Evolutionary conservation across 441 rosid genomes (phyloP), one percentile per base, ranked within the genome.

Genomic region (Arabidopsis hybrid): DNA sequence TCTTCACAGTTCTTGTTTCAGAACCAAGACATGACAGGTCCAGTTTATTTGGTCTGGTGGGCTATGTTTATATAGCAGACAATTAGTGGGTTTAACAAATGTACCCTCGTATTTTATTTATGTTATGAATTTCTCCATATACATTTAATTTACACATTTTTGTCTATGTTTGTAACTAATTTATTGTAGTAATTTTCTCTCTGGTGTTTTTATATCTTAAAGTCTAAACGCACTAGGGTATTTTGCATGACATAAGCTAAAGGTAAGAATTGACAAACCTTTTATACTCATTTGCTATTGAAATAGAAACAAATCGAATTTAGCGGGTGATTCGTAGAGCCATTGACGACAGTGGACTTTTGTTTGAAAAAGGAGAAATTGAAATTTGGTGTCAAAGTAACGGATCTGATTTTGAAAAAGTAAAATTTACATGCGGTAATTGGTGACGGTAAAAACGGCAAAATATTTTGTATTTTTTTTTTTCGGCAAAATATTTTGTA

Each of bases 1-100:
- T 71, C 2, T 16, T 58, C 16, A 52, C 16, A 21, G 67, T 65
- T 58, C 63, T 63, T 52, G 76, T 77, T 58, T 71, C 61, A 65
- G 72, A 71, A 69, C 39, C 51, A 65, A 77, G 76, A 58, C 68
- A 65, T 58, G 72, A 77, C 63, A 65, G 65, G 72, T 70, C 61
- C 36, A 39, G 61, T 64, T 31, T 70, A 74, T 35, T 55, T 62
- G 71, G 69, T 63, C 60, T 61, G 51, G 59, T 43, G 58, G 57
- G 29, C 40, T 57, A 46, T 45, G 36, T 56, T 50, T 69, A 76
- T 47, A 38, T 70, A 76, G 75, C 47, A 18, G 63, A 70, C 53
- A 62, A 29, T 34, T 5, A 10, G 0, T 7, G 1, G 1, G 9
- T 38, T 62, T 61, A 12, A 32, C 26, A 31, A 6, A 39, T 39